A percentile compares a stretch with the other conserved stretches of the same genome.
These are phyloP conservation scores for Crithidia sp. DNA, from an alignment of 208 protist species.

Conservation along the genomic window DNA sequence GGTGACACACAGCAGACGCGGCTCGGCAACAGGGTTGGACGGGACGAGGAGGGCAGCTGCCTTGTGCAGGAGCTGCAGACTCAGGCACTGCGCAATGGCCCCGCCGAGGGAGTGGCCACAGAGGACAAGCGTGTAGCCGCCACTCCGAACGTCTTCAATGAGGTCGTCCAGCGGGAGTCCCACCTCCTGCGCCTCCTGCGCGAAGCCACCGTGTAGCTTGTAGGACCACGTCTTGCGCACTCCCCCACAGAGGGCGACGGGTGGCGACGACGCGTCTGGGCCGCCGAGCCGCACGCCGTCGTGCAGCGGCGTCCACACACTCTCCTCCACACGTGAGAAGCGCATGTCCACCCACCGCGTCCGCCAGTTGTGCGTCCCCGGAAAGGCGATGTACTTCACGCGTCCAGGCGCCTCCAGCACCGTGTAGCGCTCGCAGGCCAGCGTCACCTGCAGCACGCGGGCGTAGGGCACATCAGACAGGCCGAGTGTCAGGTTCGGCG, in stretches of 20 bases:
- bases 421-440: slow-evolving; percentile 53
- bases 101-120: slow-evolving; percentile 86
- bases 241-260: slow-evolving; percentile 40
- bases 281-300: slow-evolving; percentile 29
- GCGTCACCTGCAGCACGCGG: slow-evolving; percentile 49
- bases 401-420: slow-evolving; percentile 71
- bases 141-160: slow-evolving; percentile 48
- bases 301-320: slow-evolving; percentile 46
- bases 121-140: slow-evolving; percentile 71
- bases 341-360: slow-evolving; percentile 59
- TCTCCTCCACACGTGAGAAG: slow-evolving; percentile 35
- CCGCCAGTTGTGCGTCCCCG: slow-evolving; percentile 83
- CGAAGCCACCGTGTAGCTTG: slow-evolving; percentile 68
- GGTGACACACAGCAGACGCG: slow-evolving; percentile 64
- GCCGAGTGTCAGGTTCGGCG: slow-evolving; percentile 63
- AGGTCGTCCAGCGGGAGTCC: slow-evolving; percentile 51
- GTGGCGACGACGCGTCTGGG: neutral
- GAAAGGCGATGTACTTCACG: slow-evolving; percentile 79
- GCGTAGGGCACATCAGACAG: slow-evolving; percentile 80
- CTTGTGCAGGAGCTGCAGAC: slow-evolving; percentile 54
- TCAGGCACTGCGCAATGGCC: slow-evolving; percentile 66
- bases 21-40: slow-evolving; percentile 22
- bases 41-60: slow-evolving; percentile 30
- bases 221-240: slow-evolving; percentile 61
- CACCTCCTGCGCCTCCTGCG: slow-evolving; percentile 61